A percentile compares a stretch with the other conserved stretches of the same genome.
Conservation (phyloP, 208 protist species). For the Trypanosoma congolense region DNA sequence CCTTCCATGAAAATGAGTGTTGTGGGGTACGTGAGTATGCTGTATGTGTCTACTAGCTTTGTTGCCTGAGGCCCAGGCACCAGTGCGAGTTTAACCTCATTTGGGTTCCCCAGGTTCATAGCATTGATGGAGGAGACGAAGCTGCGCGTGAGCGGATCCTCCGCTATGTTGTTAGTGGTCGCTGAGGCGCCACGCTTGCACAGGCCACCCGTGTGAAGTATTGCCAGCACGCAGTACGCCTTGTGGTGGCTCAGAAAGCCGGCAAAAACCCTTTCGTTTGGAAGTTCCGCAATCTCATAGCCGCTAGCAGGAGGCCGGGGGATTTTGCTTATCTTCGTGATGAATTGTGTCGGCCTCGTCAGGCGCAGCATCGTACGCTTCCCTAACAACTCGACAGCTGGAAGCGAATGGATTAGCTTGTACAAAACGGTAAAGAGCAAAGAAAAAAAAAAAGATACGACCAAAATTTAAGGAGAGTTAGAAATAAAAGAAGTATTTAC, state of each 20-base stretch:
- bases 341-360: conserved; percentile 29
- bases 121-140: conserved; percentile 80
- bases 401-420: no score
- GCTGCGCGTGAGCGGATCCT: conserved; percentile 62
- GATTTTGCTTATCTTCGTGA: conserved; percentile 64
- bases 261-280: conserved; percentile 67
- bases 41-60: conserved; percentile 57
- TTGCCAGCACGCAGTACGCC: conserved; percentile 52
- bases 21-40: conserved; percentile 73
- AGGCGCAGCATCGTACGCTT: conserved; percentile 34
- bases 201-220: conserved; percentile 54
- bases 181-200: conserved; percentile 4
- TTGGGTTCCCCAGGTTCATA: conserved; percentile 70
- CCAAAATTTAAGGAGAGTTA: no score
- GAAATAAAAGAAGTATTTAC: no score
- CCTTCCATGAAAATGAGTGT: conserved; percentile 70
- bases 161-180: conserved; percentile 16
- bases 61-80: conserved; percentile 61
- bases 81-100: conserved; percentile 71
- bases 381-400: no score
- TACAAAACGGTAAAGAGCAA: no score
- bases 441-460: no score
- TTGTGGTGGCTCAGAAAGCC: conserved; percentile 66
- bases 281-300: conserved; percentile 84
- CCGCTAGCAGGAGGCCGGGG: conserved; percentile 59